A percentile compares a stretch with the other conserved stretches of the same genome.
phyloP scores from a whole-genome alignment of 225 moss, liverwort and hornwort genomes.

The Takakia lepidozioides region DNA sequence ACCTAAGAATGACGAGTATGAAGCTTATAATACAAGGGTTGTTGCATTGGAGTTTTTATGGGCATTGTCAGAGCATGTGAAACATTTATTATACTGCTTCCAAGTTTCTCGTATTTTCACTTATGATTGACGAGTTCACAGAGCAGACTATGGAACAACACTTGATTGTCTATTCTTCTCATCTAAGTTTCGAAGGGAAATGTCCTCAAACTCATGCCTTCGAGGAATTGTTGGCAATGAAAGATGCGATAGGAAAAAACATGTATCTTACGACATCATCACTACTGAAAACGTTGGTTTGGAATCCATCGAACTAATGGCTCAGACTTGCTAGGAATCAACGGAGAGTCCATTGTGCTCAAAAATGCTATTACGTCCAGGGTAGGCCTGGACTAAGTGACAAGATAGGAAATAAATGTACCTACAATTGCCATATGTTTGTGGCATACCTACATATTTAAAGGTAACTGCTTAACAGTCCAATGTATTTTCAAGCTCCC shows the following conservation, averaged over 20 bases:
- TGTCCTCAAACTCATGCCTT: background rate
- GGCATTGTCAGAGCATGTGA: too few species aligned
- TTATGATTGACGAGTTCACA: constrained; percentile 3
- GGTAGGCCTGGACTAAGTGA: too few species aligned
- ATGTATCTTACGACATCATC: too few species aligned
- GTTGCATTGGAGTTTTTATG: background rate
- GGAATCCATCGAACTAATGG: background rate
- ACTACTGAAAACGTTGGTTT: background rate
- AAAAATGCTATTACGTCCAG: too few species aligned
- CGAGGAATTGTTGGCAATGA: background rate
- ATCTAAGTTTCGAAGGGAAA: background rate
- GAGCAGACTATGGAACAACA: too few species aligned
- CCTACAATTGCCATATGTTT: too few species aligned
- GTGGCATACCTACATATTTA: too few species aligned
- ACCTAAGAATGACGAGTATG: background rate
- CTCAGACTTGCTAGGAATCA: too few species aligned
- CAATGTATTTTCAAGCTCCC: constrained; percentile 79
- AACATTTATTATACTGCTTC: background rate
- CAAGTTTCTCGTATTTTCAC: background rate
- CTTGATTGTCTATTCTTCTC: background rate
- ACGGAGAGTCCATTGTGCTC: too few species aligned
- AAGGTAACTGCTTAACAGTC: too few species aligned
- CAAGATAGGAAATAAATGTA: too few species aligned
- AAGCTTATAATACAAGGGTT: background rate
- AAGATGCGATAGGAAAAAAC: background rate